Evolutionary conservation across 1,139 yeast species (phyloP).

Genomic region (Taphrina pruni): DNA sequence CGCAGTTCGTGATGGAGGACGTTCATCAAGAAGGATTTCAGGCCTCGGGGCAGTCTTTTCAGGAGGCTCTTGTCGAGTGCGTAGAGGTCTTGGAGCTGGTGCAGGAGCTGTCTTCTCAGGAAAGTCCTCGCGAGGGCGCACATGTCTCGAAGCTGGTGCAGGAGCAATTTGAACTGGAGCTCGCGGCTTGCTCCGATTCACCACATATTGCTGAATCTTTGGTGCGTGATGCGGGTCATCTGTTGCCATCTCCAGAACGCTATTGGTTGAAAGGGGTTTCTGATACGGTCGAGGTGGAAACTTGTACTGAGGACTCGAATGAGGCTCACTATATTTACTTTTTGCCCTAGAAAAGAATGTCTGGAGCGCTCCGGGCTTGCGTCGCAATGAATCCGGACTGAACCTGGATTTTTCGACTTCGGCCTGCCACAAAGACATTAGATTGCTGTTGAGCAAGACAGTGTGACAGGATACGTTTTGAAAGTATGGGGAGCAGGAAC

Average conservation of each 20-base stretch:
- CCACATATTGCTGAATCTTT: neutral
- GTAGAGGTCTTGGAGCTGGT: neutral
- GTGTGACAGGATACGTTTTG: neutral
- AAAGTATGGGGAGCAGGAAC: neutral
- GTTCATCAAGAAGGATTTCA: neutral
- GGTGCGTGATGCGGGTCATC: neutral
- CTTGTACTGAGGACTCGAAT: constrained; percentile 2
- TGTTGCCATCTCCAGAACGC: neutral
- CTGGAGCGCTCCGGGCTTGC: constrained; percentile 2
- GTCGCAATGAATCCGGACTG: constrained; percentile 18
- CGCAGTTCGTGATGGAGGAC: neutral
- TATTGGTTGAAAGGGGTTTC: neutral
- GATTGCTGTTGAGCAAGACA: neutral
- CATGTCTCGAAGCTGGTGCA: neutral
- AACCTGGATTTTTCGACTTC: constrained; percentile 27
- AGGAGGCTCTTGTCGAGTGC: neutral
- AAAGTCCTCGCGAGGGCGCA: neutral
- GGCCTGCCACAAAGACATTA: constrained; percentile 26
- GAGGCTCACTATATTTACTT: constrained; percentile 9
- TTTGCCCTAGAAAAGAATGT: constrained; percentile 11
- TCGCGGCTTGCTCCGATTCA: neutral
- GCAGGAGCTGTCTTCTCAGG: neutral
- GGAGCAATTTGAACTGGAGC: constrained; percentile 1
- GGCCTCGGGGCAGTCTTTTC: neutral
- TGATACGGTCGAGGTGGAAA: constrained; percentile 2